These are phyloP conservation scores for Hyphopichia homilentoma DNA, from an alignment of 805 yeast genomes.

Conservation along the genomic window DNA sequence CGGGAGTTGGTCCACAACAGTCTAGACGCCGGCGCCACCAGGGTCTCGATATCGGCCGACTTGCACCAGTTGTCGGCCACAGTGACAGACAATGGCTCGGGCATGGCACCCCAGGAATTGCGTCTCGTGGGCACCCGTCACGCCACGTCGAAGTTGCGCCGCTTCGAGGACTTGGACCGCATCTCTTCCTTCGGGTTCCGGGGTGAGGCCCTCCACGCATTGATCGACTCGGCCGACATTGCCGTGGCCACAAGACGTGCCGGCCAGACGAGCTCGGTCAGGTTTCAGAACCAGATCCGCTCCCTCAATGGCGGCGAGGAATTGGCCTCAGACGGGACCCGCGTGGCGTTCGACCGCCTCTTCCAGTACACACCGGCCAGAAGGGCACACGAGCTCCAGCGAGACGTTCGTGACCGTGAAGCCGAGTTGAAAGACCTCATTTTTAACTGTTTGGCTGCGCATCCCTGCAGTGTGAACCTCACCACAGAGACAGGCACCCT, in stretches of 20 bases:
- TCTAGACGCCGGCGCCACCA: constrained; percentile 49
- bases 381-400: constrained; percentile 17
- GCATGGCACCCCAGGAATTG: constrained; percentile 52
- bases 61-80: constrained; percentile 25
- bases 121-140: constrained; percentile 42
- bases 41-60: constrained; percentile 32
- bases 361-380: constrained; percentile 47
- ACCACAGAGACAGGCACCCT: too few relatives aligned
- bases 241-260: constrained; percentile 42
- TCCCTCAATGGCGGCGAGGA: too few relatives aligned
- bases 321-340: too few relatives aligned
- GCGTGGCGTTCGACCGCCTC: too few relatives aligned
- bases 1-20: constrained; percentile 53
- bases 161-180: constrained; percentile 31
- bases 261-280: too few relatives aligned
- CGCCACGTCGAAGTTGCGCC: constrained; percentile 52
- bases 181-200: constrained; percentile 59
- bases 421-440: constrained; percentile 25
- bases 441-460: constrained; percentile 22
- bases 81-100: constrained; percentile 70
- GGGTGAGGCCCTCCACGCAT: constrained; percentile 64
- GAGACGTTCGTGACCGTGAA: too few relatives aligned
- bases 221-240: constrained; percentile 47
- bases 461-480: constrained; percentile 11
- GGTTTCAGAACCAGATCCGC: constrained; percentile 2